These are phyloP conservation scores for Cephalotrichum gorgonifer DNA, from an alignment of 2,329 filamentous ascomycete species.

Conservation along the genomic window DNA sequence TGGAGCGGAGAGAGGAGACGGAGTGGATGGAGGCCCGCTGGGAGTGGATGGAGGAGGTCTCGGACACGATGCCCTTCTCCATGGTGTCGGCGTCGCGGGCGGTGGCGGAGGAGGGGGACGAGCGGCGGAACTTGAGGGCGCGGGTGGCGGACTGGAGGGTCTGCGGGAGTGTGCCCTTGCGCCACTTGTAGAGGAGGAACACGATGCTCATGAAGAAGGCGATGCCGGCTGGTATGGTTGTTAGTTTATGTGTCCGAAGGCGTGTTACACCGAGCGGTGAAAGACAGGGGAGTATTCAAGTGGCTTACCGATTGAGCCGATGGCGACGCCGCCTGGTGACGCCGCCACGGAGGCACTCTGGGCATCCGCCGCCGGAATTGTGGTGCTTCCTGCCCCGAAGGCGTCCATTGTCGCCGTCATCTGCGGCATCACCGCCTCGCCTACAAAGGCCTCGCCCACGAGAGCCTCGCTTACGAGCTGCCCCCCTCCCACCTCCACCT, in stretches of 20 bases:
- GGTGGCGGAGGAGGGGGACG: neutral
- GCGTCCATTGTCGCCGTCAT: neutral
- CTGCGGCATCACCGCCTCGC: neutral
- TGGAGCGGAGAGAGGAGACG: neutral
- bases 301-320: neutral
- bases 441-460: neutral
- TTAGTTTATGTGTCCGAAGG: no score
- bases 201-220: constrained; percentile 5
- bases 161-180: constrained; percentile 4
- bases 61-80: constrained; percentile 4
- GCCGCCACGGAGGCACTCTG: neutral
- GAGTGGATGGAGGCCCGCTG: neutral
- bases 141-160: neutral
- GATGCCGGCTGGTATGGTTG: constrained; percentile 4
- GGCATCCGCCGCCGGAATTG: neutral
- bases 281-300: neutral
- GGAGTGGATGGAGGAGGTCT: neutral
- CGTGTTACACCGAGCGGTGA: no score
- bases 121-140: constrained; percentile 1
- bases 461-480: neutral
- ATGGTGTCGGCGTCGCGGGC: constrained; percentile 1
- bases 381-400: neutral
- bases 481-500: neutral
- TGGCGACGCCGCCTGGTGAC: neutral
- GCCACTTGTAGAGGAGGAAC: constrained; percentile 7